phyloP scores from a whole-genome alignment of 2,329 filamentous ascomycete species.

The Monilinia aucupariae region DNA sequence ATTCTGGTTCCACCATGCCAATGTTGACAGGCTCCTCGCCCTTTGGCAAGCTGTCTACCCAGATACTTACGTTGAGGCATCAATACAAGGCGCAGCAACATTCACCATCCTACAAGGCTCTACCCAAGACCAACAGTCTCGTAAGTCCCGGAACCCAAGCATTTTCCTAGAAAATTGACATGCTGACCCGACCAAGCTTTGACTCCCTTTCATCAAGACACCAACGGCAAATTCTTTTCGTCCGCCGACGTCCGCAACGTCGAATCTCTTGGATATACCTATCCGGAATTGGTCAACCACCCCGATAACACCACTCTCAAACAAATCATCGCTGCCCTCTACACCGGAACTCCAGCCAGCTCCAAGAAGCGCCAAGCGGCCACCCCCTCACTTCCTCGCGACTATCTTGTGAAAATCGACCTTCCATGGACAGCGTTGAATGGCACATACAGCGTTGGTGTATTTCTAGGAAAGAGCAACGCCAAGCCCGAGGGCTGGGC shows the following conservation, averaged over 20 bases:
- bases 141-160: not conserved
- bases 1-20: conserved; percentile 38
- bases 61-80: conserved; percentile 56
- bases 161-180: not conserved
- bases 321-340: conserved; percentile 10
- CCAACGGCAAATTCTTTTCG: conserved; percentile 11
- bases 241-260: conserved; percentile 9
- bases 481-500: conserved; percentile 23
- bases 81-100: conserved; percentile 48
- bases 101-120: conserved; percentile 48
- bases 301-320: conserved; percentile 12
- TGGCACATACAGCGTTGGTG: conserved; percentile 33
- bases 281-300: conserved; percentile 47
- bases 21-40: conserved; percentile 67
- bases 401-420: conserved; percentile 35
- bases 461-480: conserved; percentile 36
- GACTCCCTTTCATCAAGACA: conserved; percentile 55
- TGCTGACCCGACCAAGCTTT: conserved; percentile 36
- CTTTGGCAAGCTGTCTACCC: conserved; percentile 73
- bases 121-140: conserved; percentile 7
- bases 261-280: conserved; percentile 62
- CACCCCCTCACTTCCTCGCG: conserved; percentile 22
- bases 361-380: not conserved
- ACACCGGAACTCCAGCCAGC: not conserved
- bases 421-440: conserved; percentile 32